Percentiles rank a stretch among this genome's conserved stretches.
These are phyloP conservation scores for Syzygium syzygioides DNA, from an alignment of 441 rosid genomes.

Conservation along the genomic window DNA sequence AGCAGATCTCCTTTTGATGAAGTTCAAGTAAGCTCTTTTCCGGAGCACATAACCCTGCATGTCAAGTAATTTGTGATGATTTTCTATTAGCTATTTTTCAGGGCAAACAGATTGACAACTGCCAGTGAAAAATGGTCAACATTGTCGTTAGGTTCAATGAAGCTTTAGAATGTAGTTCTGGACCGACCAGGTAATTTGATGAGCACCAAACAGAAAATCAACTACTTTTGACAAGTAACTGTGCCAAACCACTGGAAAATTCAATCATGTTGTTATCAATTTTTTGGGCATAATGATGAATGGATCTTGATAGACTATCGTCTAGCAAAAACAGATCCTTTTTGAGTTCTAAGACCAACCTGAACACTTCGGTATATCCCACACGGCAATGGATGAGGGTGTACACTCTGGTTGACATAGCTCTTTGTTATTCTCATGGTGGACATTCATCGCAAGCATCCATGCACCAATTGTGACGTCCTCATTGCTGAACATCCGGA, in stretches of 20 bases:
- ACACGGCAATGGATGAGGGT: conserved; percentile 64
- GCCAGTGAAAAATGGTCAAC: background rate
- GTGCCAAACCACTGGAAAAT: background rate
- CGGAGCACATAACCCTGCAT: conserved; percentile 77
- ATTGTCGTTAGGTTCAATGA: background rate
- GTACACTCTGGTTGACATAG: conserved; percentile 68
- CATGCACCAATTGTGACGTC: conserved; percentile 95
- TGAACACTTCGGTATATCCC: conserved; percentile 97
- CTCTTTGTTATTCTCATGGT: conserved; percentile 67
- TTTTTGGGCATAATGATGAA: background rate
- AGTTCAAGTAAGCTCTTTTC: conserved; percentile 73
- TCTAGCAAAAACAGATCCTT: background rate
- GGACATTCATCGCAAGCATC: conserved; percentile 98
- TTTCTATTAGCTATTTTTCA: background rate
- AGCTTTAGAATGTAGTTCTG: background rate
- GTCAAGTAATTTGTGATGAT: background rate
- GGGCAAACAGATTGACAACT: background rate
- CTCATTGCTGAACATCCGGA: conserved; percentile 95
- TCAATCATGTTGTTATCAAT: background rate
- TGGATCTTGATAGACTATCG: background rate
- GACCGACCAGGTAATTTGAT: background rate
- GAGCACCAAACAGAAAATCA: background rate
- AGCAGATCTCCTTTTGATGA: conserved; percentile 67
- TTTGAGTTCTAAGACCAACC: conserved; percentile 31
- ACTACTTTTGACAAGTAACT: background rate